Evolutionary conservation across 805 yeast species (phyloP).

Genomic region (Myxozyma neotropica): DNA sequence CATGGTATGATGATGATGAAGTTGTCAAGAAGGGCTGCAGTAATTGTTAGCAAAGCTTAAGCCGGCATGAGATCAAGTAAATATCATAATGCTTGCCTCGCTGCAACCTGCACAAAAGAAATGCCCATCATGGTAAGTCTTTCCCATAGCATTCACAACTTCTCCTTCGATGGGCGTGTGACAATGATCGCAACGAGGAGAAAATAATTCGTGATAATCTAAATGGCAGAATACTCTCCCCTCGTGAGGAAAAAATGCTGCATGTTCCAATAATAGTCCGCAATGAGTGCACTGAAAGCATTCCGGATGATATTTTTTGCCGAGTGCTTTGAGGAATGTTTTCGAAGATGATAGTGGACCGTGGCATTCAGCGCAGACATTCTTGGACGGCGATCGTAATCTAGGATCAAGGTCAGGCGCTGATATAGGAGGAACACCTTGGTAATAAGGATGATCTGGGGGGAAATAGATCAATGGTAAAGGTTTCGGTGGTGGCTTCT

Average conservation of each 20-base stretch:
- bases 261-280: constrained; percentile 26
- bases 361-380: constrained; percentile 24
- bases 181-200: constrained; percentile 41
- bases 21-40: background rate
- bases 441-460: constrained; percentile 19
- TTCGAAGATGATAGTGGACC: constrained; percentile 16
- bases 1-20: constrained; percentile 36
- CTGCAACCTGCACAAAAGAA: constrained; percentile 43
- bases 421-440: constrained; percentile 12
- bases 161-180: constrained; percentile 40
- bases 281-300: constrained; percentile 34
- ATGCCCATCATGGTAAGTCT: constrained; percentile 40
- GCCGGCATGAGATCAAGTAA: background rate
- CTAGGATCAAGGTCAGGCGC: background rate
- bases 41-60: background rate
- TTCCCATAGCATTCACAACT: constrained; percentile 39
- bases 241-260: constrained; percentile 31
- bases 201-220: constrained; percentile 42
- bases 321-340: constrained; percentile 28
- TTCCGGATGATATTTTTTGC: constrained; percentile 28
- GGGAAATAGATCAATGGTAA: constrained; percentile 22
- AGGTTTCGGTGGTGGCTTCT: constrained; percentile 2
- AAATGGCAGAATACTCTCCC: constrained; percentile 41
- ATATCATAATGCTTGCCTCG: constrained; percentile 3
- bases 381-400: background rate